Evolutionary conservation across 352 stramenopile species (phyloP).

Genomic region (Globisporangium paddicum): DNA sequence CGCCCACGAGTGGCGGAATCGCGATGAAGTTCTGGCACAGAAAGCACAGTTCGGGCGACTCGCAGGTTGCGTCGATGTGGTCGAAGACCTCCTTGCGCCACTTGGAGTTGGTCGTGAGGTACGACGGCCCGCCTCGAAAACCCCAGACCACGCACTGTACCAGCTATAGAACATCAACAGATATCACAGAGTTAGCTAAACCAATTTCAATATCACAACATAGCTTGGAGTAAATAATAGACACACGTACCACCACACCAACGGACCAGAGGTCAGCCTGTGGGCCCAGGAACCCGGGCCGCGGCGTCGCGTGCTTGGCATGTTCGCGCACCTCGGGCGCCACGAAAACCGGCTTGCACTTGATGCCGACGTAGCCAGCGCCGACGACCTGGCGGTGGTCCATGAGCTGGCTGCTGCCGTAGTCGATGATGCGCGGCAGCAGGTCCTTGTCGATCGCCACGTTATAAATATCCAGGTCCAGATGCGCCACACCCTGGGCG

Average conservation of each 20-base stretch:
- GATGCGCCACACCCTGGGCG: conserved; percentile 66
- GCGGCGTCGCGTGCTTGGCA: conserved; percentile 43
- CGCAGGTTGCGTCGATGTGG: conserved; percentile 68
- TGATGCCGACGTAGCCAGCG: conserved; percentile 65
- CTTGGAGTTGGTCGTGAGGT: conserved; percentile 47
- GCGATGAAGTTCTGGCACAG: conserved; percentile 79
- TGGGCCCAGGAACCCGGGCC: conserved; percentile 68
- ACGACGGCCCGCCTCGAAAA: conserved; percentile 64
- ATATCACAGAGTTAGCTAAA: not conserved
- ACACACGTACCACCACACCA: conserved; percentile 65
- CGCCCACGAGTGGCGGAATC: conserved; percentile 67
- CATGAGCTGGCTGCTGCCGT: conserved; percentile 76
- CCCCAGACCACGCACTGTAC: conserved; percentile 81
- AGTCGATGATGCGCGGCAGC: conserved; percentile 68
- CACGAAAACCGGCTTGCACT: conserved; percentile 79
- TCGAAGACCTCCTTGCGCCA: conserved; percentile 73
- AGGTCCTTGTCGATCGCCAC: conserved; percentile 60
- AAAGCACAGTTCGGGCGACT: conserved; percentile 38
- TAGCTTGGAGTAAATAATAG: not conserved
- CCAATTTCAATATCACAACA: not conserved
- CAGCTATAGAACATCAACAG: conserved; percentile 28
- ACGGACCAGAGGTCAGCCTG: conserved; percentile 76
- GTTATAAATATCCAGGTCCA: conserved; percentile 87
- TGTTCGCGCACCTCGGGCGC: conserved; percentile 66
- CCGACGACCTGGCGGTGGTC: conserved; percentile 59